Evolutionary conservation across 2,329 filamentous ascomycete genomes (phyloP).

Genomic region (Penicillium nordicum): DNA sequence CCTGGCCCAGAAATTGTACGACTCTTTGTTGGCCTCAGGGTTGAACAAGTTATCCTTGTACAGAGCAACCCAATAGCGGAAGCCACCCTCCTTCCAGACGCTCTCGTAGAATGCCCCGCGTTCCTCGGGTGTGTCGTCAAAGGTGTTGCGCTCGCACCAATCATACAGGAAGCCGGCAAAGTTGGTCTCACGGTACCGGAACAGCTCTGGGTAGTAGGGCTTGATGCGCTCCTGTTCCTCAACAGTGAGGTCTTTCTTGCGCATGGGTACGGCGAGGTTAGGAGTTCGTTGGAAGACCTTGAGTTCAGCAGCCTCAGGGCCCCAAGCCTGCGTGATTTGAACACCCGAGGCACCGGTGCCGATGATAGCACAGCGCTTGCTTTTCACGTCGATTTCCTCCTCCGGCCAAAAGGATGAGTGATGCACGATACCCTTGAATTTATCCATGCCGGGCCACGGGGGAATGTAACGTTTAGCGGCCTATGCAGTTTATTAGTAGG

Average conservation of each 20-base stretch:
- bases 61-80: constrained; percentile 52
- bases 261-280: constrained; percentile 63
- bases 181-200: constrained; percentile 49
- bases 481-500: not conserved
- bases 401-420: constrained; percentile 58
- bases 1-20: constrained; percentile 55
- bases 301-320: constrained; percentile 51
- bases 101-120: constrained; percentile 51
- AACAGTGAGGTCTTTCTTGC: constrained; percentile 46
- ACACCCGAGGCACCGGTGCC: constrained; percentile 56
- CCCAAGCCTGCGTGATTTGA: constrained; percentile 59
- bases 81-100: constrained; percentile 53
- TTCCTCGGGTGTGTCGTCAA: constrained; percentile 52
- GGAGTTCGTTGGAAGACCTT: constrained; percentile 65
- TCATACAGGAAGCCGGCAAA: constrained; percentile 61
- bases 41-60: constrained; percentile 54
- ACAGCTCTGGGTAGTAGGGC: constrained; percentile 50
- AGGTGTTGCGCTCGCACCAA: constrained; percentile 53
- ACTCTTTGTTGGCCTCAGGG: constrained; percentile 50
- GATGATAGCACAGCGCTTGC: constrained; percentile 52
- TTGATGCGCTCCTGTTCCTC: constrained; percentile 52
- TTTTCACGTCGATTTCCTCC: constrained; percentile 44
- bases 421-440: constrained; percentile 52
- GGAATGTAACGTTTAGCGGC: constrained; percentile 45
- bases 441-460: constrained; percentile 34